These are phyloP conservation scores for Crithidia expoeki DNA, from an alignment of 208 protist species.

Conservation along the genomic window DNA sequence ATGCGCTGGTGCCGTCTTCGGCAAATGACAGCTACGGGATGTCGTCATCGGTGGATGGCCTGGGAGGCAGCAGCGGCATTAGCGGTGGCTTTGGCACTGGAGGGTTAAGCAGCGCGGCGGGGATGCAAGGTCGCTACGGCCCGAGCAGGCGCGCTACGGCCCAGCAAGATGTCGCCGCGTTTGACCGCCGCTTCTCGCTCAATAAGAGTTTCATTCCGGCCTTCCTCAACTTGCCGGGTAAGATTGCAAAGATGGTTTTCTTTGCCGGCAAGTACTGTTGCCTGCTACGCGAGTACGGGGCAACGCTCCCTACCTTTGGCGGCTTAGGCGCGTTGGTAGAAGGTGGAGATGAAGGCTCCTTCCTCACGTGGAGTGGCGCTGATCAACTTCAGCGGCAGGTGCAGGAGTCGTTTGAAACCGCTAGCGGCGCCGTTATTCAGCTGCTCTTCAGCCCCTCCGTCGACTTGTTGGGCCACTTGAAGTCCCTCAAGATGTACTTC, in stretches of 20 bases:
- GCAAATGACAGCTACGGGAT: background rate
- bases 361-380: conserved; percentile 68
- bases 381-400: conserved; percentile 74
- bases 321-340: background rate
- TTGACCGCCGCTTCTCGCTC: conserved; percentile 86
- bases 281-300: conserved; percentile 78
- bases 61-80: conserved; percentile 6
- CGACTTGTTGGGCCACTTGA: conserved; percentile 78
- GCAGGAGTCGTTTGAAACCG: conserved; percentile 79
- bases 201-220: conserved; percentile 83
- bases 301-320: conserved; percentile 58
- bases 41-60: background rate
- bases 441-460: conserved; percentile 72
- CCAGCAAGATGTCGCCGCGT: conserved; percentile 43
- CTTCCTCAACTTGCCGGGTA: conserved; percentile 62
- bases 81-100: background rate
- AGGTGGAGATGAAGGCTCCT: conserved; percentile 15
- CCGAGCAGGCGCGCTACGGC: conserved; percentile 13
- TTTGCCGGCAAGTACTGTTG: conserved; percentile 89
- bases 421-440: conserved; percentile 75
- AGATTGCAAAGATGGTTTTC: conserved; percentile 84
- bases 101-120: background rate
- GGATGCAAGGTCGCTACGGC: conserved; percentile 20
- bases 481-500: conserved; percentile 81
- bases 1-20: conserved; percentile 19